Conservation (phyloP, 257 asterid species). For the Solanum pennellii region DNA sequence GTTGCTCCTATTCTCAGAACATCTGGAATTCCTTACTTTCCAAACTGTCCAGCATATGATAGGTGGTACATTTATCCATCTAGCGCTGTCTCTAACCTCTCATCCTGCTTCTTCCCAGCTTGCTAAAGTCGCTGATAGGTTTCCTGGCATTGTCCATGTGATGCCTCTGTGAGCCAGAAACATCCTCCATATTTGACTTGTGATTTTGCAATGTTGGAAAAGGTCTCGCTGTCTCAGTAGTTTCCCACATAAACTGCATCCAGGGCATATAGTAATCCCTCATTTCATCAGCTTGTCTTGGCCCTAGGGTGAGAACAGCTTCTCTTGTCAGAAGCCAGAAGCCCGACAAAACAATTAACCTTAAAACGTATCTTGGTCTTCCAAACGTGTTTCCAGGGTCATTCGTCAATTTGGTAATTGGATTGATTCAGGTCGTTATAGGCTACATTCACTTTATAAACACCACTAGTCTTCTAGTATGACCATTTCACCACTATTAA, state of each 20-base stretch:
- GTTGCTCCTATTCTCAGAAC: neutral
- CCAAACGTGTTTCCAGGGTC: neutral
- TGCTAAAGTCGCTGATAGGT: neutral
- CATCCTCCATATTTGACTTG: neutral
- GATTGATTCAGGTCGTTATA: neutral
- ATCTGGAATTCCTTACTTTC: neutral
- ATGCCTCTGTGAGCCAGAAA: neutral
- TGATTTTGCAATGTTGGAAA: neutral
- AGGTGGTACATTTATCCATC: neutral
- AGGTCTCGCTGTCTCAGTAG: neutral
- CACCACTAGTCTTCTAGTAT: neutral
- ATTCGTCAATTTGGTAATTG: neutral
- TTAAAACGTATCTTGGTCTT: neutral
- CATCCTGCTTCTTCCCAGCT: neutral
- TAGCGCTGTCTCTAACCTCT: neutral
- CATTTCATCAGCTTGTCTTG: neutral
- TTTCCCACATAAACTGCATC: neutral
- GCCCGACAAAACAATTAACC: neutral
- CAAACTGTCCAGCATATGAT: neutral
- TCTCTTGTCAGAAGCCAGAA: neutral
- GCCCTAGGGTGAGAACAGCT: neutral
- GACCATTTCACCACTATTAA: neutral
- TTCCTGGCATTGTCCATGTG: neutral
- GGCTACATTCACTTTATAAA: neutral
- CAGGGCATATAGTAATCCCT: neutral